Evolutionary conservation across 2,329 filamentous ascomycete species (phyloP), one percentile per base, ranked within the genome.

Genomic region (Colletotrichum tofieldiae): DNA sequence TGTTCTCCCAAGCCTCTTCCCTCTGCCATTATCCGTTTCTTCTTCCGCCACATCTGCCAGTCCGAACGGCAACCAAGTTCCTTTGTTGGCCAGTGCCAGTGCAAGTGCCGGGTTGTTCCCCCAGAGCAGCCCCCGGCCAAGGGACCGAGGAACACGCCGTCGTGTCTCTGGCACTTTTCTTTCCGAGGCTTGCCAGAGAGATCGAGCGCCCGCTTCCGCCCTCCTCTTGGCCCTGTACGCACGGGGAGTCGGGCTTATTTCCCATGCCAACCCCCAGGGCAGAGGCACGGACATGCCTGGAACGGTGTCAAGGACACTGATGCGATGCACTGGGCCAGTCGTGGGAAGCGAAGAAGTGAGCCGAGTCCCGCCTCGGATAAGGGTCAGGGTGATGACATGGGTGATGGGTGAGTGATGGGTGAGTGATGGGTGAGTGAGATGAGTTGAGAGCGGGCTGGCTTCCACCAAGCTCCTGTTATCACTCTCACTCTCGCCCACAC

Each of bases 21-120:
- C 20, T 55, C 49, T 32, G 26, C 26, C 37, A 18, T 49, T 14
- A 6, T 51, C 67, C 74, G 41, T 49, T 59, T 35, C 8, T 37
- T 14, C 59, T 43, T 29, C 37, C 52, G 55, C 60, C 59, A 67
- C 56, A 43, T 29, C 49, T 65, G 26, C 55, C 55, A 56, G 56
- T 66, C 66, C 52, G 29, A 65, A 71, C 35, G 47, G 26, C 39
- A 20, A 20, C 29, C 45, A n/a, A 14, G 26, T 58, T 64, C 20
- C 65, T 68, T 68, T 68, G 54, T 39, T 20, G 26, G 45, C 67
- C 49, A 71, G 56, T 67, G 64, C 68, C 68, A 64, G 29, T 20
- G 45, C 67, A 55, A 71, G 56, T 67, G 64, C 68, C 68, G 68
- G 29, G 32, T 26, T 39, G 12, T 56, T 56, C 47, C 23, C 39